phyloP scores from a whole-genome alignment of 345 rosid species.

The Pistacia vera region DNA sequence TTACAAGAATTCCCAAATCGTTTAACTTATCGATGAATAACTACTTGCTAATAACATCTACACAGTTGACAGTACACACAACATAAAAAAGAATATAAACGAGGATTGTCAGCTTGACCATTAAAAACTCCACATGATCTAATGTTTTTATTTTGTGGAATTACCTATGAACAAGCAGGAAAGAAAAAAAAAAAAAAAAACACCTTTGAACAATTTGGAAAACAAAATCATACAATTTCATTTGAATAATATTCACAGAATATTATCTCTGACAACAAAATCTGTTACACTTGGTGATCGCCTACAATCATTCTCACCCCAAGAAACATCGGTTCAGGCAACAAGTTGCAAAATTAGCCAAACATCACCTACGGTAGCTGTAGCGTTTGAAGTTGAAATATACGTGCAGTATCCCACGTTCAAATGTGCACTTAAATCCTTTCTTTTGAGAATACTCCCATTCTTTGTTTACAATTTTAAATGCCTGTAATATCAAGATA shows the following conservation, averaged over 20 bases:
- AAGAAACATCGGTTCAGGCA: too few species aligned
- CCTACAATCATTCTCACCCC: neutral
- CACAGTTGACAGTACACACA: too few species aligned
- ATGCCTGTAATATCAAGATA: slow-evolving; percentile 58
- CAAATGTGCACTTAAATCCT: slow-evolving; percentile 93
- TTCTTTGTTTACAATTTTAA: slow-evolving; percentile 87
- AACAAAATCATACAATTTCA: neutral
- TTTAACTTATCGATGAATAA: too few species aligned
- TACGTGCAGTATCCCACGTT: slow-evolving; percentile 85
- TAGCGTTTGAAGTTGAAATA: slow-evolving; percentile 92
- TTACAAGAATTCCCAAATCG: too few species aligned
- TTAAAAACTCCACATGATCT: too few species aligned
- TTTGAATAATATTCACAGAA: neutral
- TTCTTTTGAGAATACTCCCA: slow-evolving; percentile 99
- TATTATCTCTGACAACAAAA: neutral
- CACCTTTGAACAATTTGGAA: too few species aligned
- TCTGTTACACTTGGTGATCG: neutral
- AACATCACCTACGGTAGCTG: slow-evolving; percentile 76
- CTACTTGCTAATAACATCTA: too few species aligned
- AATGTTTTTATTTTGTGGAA: too few species aligned
- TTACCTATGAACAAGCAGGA: too few species aligned
- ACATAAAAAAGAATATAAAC: too few species aligned
- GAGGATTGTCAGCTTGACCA: too few species aligned
- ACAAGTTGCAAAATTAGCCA: neutral
- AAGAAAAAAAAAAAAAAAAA: too few species aligned